Evolutionary conservation across 805 yeast genomes (phyloP).

Genomic region (Wickerhamiella occidentalis): DNA sequence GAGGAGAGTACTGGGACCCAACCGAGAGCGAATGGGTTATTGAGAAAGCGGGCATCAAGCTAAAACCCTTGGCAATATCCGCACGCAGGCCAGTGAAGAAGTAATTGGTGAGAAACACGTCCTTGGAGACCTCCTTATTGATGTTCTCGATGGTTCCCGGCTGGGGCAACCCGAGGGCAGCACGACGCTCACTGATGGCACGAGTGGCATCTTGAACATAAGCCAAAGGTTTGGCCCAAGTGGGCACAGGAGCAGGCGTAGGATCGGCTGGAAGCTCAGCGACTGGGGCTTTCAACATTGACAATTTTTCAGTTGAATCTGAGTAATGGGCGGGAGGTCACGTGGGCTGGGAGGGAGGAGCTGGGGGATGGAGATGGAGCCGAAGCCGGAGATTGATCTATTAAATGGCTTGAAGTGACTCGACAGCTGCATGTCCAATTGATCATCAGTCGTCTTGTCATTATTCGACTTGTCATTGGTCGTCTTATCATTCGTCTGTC

Average conservation of each 20-base stretch:
- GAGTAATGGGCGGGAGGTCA: not conserved
- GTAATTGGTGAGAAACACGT: constrained; percentile 80
- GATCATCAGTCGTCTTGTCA: too few species aligned
- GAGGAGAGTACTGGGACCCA: constrained; percentile 76
- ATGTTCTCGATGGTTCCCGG: constrained; percentile 94
- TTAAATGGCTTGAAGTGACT: too few species aligned
- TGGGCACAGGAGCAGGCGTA: not conserved
- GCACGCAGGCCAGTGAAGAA: constrained; percentile 94
- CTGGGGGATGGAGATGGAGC: too few species aligned
- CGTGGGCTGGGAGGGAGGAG: too few species aligned
- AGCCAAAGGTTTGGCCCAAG: constrained; percentile 7
- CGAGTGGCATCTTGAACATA: constrained; percentile 5
- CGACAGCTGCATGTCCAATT: too few species aligned
- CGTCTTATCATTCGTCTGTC: too few species aligned
- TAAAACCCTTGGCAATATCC: constrained; percentile 83
- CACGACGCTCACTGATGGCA: constrained; percentile 48
- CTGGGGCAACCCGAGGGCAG: constrained; percentile 66
- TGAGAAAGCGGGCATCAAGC: constrained; percentile 91
- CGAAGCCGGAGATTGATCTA: too few species aligned
- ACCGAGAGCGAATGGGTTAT: constrained; percentile 84
- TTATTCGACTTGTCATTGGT: too few species aligned
- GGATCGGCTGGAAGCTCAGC: constrained; percentile 8
- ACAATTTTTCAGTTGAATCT: constrained; percentile 3
- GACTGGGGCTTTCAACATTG: constrained; percentile 10
- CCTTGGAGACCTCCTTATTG: constrained; percentile 86